These are phyloP conservation scores for Tulasnella sp. DNA, from an alignment of 768 basidiomycete species.

Conservation along the genomic window DNA sequence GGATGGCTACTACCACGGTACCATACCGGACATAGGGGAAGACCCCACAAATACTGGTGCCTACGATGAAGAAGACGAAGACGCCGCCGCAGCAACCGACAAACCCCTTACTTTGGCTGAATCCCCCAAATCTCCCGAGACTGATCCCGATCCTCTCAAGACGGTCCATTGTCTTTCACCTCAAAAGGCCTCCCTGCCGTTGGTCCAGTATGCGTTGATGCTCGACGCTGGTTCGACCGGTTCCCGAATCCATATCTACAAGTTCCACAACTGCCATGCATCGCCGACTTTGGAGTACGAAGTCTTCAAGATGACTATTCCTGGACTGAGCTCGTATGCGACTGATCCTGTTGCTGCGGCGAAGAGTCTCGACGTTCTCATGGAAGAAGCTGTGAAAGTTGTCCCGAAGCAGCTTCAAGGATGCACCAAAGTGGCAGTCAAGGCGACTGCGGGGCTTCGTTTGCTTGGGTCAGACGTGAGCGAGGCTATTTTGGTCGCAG, in stretches of 20 bases:
- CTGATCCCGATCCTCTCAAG: conserved; percentile 59
- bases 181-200: conserved; percentile 33
- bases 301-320: conserved; percentile 71
- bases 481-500: conserved; percentile 61
- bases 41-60: neutral
- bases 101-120: conserved; percentile 10
- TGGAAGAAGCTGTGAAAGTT: conserved; percentile 67
- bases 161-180: conserved; percentile 63
- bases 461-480: conserved; percentile 53
- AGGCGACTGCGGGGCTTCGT: conserved; percentile 84
- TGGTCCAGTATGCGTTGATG: conserved; percentile 92
- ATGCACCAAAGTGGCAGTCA: conserved; percentile 84
- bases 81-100: neutral
- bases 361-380: conserved; percentile 58
- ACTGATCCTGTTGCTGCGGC: conserved; percentile 60
- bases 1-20: neutral
- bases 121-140: conserved; percentile 41
- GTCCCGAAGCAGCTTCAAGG: conserved; percentile 53
- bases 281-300: conserved; percentile 78
- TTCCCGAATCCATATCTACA: conserved; percentile 96
- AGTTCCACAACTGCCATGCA: conserved; percentile 81
- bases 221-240: conserved; percentile 98
- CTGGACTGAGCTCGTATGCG: conserved; percentile 61
- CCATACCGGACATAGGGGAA: neutral
- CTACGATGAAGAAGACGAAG: conserved; percentile 8